phyloP scores from a whole-genome alignment of 495 filamentous ascomycete species.

The Aspergillus mulundensis region DNA sequence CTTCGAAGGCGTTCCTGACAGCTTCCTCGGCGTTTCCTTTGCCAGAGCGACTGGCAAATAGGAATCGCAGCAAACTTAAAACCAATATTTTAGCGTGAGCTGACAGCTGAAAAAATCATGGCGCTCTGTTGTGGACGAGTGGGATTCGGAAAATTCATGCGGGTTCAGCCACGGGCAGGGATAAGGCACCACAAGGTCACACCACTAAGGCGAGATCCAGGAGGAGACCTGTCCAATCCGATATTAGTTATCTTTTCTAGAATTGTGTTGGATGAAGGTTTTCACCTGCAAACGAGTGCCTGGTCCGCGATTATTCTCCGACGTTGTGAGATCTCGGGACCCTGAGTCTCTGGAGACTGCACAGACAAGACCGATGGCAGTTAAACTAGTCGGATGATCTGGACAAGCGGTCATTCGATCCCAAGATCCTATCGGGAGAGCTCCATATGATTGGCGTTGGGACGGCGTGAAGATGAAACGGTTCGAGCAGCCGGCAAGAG shows the following conservation, averaged over 20 bases:
- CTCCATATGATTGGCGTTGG: constrained; percentile 8
- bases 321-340: background rate
- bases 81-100: constrained; percentile 1
- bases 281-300: background rate
- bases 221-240: background rate
- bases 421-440: constrained; percentile 8
- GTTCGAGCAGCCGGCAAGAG: constrained; percentile 1
- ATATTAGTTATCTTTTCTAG: background rate
- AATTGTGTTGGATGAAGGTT: background rate
- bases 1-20: background rate
- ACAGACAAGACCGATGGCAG: background rate
- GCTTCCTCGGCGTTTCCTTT: background rate
- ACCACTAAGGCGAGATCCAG: background rate
- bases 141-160: background rate
- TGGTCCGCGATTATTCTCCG: background rate
- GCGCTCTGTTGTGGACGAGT: background rate
- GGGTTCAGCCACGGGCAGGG: background rate
- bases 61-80: background rate
- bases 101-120: constrained; percentile 4
- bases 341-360: background rate
- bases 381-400: background rate
- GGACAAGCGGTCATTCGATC: background rate
- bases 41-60: constrained; percentile 6
- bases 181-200: background rate
- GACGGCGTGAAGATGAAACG: constrained; percentile 17